phyloP scores from a whole-genome alignment of 2,329 filamentous ascomycete species.

The Aspergillus luchuensis region DNA sequence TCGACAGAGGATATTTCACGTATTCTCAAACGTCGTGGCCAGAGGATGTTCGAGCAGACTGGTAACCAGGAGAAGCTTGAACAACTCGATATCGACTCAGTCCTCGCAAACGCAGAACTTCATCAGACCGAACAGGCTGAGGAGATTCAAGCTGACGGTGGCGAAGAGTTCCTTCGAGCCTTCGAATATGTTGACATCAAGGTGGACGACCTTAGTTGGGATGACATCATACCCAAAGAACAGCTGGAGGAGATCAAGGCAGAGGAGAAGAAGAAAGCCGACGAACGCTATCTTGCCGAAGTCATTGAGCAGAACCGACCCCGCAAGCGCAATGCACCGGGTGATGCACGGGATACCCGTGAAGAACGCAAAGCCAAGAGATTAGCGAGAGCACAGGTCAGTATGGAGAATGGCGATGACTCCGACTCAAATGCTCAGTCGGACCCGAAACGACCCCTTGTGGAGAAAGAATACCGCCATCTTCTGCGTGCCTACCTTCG shows the following conservation, averaged over 20 bases:
- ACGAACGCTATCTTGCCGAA: conserved; percentile 79
- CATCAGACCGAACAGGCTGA: conserved; percentile 95
- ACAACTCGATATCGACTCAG: conserved; percentile 95
- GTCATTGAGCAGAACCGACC: conserved; percentile 84
- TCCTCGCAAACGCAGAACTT: conserved; percentile 94
- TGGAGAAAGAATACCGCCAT: conserved; percentile 89
- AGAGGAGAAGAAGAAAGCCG: conserved; percentile 80
- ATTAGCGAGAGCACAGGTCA: conserved; percentile 65
- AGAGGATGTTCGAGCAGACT: conserved; percentile 98
- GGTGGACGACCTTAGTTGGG: conserved; percentile 90
- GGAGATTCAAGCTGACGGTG: conserved; percentile 91
- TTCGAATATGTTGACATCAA: conserved; percentile 97
- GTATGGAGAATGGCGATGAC: conserved; percentile 68
- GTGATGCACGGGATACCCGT: conserved; percentile 55
- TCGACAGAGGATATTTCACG: conserved; percentile 94
- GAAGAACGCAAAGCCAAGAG: conserved; percentile 71
- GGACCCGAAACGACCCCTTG: conserved; percentile 86
- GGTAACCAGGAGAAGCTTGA: conserved; percentile 96
- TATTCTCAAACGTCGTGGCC: conserved; percentile 95
- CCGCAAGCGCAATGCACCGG: conserved; percentile 67
- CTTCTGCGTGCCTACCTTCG: conserved; percentile 88
- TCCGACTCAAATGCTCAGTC: conserved; percentile 64
- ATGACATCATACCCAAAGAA: conserved; percentile 95
- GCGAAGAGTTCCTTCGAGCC: conserved; percentile 88
- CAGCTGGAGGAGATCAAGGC: conserved; percentile 86